Conservation (phyloP, 345 rosid species). For the Luvunga scandens region DNA sequence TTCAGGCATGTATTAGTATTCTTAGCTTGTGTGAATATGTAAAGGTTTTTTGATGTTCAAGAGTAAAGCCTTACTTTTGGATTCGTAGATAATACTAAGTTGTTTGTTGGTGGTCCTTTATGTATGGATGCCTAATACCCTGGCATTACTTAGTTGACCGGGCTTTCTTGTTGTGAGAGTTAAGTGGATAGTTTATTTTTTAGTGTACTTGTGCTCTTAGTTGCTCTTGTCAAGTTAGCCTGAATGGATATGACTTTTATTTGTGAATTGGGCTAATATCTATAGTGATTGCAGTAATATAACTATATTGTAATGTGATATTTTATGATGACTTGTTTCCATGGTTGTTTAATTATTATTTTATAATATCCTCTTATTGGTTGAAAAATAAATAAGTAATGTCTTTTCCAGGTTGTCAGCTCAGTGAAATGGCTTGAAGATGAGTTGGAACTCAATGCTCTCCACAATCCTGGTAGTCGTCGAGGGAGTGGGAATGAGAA, state of each 20-base stretch:
- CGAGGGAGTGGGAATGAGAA: slow-evolving; percentile 92
- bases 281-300: slow-evolving; percentile 9
- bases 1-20: background rate
- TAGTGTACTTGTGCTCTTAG: background rate
- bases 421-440: slow-evolving; percentile 99
- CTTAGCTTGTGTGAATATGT: background rate
- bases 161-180: background rate
- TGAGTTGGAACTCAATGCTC: slow-evolving; percentile 96
- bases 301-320: slow-evolving; percentile 2
- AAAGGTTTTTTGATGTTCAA: background rate
- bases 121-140: background rate
- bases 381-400: background rate
- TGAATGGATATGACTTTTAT: background rate
- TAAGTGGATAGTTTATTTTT: background rate
- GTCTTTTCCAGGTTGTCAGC: slow-evolving; percentile 79
- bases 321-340: slow-evolving; percentile 4
- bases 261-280: background rate
- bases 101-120: background rate
- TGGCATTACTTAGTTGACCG: background rate
- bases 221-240: slow-evolving; percentile 10
- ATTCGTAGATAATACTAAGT: background rate
- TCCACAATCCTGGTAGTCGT: slow-evolving; percentile 93
- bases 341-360: background rate
- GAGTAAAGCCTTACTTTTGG: background rate
- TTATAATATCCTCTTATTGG: background rate